Percentiles rank a stretch among this genome's conserved stretches.
These are phyloP conservation scores for Silene vulgaris DNA, from an alignment of 179 eudicot genomes.

Conservation along the genomic window DNA sequence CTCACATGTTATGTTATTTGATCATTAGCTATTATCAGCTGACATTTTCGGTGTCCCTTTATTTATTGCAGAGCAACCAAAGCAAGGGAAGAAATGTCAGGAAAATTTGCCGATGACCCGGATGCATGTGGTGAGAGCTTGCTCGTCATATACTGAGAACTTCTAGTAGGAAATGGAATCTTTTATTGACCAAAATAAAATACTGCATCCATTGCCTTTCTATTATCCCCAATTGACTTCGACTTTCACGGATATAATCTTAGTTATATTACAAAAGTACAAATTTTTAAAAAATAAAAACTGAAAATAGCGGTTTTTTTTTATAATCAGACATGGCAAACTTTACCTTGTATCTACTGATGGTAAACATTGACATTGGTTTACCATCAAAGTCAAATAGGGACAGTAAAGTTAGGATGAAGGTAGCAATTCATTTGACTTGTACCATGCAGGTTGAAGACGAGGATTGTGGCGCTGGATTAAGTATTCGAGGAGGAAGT, in stretches of 20 bases:
- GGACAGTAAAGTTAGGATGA: too few relatives aligned
- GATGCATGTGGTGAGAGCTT: conserved; percentile 47
- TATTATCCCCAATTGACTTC: too few relatives aligned
- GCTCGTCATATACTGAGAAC: background rate
- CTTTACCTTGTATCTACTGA: too few relatives aligned
- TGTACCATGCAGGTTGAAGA: conserved; percentile 40
- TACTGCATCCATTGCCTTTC: background rate
- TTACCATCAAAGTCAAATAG: too few relatives aligned
- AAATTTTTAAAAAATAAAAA: too few relatives aligned
- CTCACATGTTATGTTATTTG: conserved; percentile 10
- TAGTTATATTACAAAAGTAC: too few relatives aligned
- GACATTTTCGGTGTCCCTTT: conserved; percentile 2
- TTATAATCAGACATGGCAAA: too few relatives aligned
- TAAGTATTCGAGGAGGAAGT: conserved; percentile 60
- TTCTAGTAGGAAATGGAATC: background rate
- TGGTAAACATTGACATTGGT: too few relatives aligned
- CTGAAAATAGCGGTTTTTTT: too few relatives aligned
- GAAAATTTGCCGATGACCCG: conserved; percentile 52
- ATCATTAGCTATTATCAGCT: conserved; percentile 16
- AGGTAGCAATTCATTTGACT: too few relatives aligned
- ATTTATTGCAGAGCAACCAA: conserved; percentile 41
- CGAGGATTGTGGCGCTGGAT: conserved; percentile 46
- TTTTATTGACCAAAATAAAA: background rate
- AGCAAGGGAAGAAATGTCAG: conserved; percentile 60
- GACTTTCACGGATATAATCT: too few relatives aligned